Conservation (phyloP, 805 yeast species). For the Kodamaea neixiangensis region DNA sequence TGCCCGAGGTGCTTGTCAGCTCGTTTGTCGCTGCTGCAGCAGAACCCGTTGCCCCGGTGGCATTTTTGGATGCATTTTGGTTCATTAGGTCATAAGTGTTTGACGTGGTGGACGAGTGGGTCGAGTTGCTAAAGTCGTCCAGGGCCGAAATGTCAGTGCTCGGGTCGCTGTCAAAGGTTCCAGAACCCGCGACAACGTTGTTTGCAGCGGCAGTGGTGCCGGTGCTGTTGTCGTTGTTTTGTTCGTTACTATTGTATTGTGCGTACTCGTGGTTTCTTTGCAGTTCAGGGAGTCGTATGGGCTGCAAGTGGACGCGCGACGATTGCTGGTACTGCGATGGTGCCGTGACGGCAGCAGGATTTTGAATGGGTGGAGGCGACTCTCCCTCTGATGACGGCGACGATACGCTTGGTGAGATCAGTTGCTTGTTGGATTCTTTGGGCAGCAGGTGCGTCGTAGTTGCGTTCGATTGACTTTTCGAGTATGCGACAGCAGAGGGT, state of each 20-base stretch:
- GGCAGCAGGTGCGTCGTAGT: not conserved
- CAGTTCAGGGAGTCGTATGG: slow-evolving; percentile 1
- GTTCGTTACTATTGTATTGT: not conserved
- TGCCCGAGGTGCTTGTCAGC: slow-evolving; percentile 14
- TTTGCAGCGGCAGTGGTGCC: not conserved
- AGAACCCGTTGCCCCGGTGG: not conserved
- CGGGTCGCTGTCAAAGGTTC: slow-evolving; percentile 9
- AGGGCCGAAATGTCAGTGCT: slow-evolving; percentile 10
- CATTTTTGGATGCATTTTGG: slow-evolving; percentile 5
- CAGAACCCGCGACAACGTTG: not conserved
- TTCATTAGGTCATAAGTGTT: slow-evolving; percentile 11
- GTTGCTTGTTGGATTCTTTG: not conserved
- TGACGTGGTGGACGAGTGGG: slow-evolving; percentile 10
- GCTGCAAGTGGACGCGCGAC: not conserved
- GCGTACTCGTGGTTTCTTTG: not conserved
- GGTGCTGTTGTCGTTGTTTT: not conserved
- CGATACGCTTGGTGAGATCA: not conserved
- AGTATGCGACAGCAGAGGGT: not conserved
- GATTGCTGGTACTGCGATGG: not conserved
- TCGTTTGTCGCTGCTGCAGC: not conserved
- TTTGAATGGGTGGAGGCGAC: not conserved
- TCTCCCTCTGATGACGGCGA: not conserved
- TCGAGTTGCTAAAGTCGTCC: slow-evolving; percentile 10
- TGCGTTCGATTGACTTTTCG: not conserved
- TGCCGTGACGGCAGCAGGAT: not conserved